These are phyloP conservation scores for Tetrastigma voinierianum DNA, from an alignment of 164 flowering plant species.

Conservation along the genomic window DNA sequence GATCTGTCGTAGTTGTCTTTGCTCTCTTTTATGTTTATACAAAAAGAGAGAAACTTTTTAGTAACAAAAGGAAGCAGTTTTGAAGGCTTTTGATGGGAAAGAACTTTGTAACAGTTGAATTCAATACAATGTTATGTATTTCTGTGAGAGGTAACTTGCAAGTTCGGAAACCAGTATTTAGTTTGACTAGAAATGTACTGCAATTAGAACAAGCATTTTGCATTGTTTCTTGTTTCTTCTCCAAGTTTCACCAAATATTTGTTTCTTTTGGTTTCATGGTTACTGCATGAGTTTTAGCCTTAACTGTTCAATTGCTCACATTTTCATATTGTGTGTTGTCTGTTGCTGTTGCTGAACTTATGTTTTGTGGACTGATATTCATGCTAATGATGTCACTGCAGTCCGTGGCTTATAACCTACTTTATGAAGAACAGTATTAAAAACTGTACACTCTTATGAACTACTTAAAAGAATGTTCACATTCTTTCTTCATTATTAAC, in stretches of 20 bases:
- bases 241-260: neutral
- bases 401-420: too few species aligned
- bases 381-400: too few species aligned
- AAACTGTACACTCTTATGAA: too few species aligned
- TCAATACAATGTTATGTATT: conserved; percentile 22
- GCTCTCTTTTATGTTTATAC: conserved; percentile 51
- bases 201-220: neutral
- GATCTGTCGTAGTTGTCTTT: conserved; percentile 42
- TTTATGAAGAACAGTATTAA: too few species aligned
- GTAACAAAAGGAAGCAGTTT: conserved; percentile 87
- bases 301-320: too few species aligned
- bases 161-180: conserved; percentile 2
- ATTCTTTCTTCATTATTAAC: too few species aligned
- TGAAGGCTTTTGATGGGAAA: conserved; percentile 30
- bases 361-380: too few species aligned
- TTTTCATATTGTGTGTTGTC: too few species aligned
- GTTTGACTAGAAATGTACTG: conserved; percentile 7
- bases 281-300: neutral
- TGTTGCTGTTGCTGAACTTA: too few species aligned
- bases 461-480: too few species aligned
- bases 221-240: neutral
- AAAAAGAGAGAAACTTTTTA: conserved; percentile 77
- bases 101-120: conserved; percentile 30
- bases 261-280: neutral
- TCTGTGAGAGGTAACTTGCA: conserved; percentile 17